A percentile compares a stretch with the other conserved stretches of the same genome.
These are phyloP conservation scores for Cinnamomum micranthum DNA, from an alignment of 164 flowering plant species.

Conservation along the genomic window DNA sequence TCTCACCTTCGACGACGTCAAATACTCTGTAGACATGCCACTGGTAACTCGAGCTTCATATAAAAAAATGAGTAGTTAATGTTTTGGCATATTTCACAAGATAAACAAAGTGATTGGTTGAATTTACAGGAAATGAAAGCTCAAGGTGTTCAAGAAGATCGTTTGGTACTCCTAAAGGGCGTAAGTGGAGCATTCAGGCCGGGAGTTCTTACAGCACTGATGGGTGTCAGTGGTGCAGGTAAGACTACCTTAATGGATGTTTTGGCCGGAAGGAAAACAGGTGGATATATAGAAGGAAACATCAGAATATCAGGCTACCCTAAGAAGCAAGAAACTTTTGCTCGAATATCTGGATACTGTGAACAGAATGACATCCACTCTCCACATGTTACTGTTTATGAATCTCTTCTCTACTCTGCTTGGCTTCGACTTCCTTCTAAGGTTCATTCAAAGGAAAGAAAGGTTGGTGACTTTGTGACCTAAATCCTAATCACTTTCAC, in stretches of 20 bases:
- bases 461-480: slow-evolving; percentile 24
- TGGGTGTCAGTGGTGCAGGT: slow-evolving; percentile 70
- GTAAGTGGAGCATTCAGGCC: slow-evolving; percentile 55
- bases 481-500: not conserved
- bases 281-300: slow-evolving; percentile 43
- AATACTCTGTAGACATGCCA: slow-evolving; percentile 54
- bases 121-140: slow-evolving; percentile 54
- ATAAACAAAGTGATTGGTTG: not conserved
- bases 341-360: slow-evolving; percentile 51
- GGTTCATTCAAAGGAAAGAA: slow-evolving; percentile 31
- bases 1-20: slow-evolving; percentile 37
- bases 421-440: slow-evolving; percentile 53
- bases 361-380: slow-evolving; percentile 58
- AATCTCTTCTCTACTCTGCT: slow-evolving; percentile 51
- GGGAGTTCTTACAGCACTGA: slow-evolving; percentile 52
- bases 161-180: slow-evolving; percentile 38
- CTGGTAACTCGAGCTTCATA: slow-evolving; percentile 18
- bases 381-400: slow-evolving; percentile 51
- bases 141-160: slow-evolving; percentile 32
- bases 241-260: slow-evolving; percentile 60
- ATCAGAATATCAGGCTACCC: slow-evolving; percentile 46
- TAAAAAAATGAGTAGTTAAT: not conserved
- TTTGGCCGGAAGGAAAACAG: slow-evolving; percentile 50
- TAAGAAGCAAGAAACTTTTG: slow-evolving; percentile 52
- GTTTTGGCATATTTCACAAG: not conserved